Evolutionary conservation across 257 asterid species (phyloP), one percentile per base, ranked within the genome.

Genomic region (Oldenlandia corymbosa): DNA sequence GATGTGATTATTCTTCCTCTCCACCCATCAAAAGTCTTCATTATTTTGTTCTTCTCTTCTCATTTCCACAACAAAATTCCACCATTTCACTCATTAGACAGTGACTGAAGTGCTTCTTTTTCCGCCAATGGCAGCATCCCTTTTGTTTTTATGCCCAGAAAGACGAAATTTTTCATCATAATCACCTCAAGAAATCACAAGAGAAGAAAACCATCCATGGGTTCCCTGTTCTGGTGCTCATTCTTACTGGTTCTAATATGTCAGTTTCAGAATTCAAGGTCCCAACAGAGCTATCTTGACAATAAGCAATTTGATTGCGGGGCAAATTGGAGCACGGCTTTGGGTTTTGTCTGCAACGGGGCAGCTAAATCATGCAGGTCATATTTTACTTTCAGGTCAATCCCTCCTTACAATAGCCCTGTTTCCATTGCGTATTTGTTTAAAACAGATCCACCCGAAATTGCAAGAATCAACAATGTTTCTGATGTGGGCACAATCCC

Each of bases 371-470:
- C 78, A 20, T 83, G 90, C 79, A 28, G 64, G 30, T 75, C 94
- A 24, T 86, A 75, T 72, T 75, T 81, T 64, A 75, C 94, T n/a
- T 83, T 86, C 81, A 74, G 88, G n/a, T 60, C 88, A 16, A 76
- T 69, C 17, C 65, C 83, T 37, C 58, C 37, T 1, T 83, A 81
- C 90, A 81, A 81, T 70, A 75, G 2, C 53, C 81, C 88, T 49
- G 69, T 37, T 31, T 17, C 56, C 31, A 71, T 86, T 58, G 82
- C 79, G 18, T 42, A 64, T 24, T 85, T 83, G 51, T 81, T 85
- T 55, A 9, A 62, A 16, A 78, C 88, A 42, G 75, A 76, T 34
- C 73, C 86, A 7, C 58, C 78, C 27, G 75, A 64, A 49, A 81
- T 86, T 31, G 82, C 90, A 27, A 42, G 69, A 37, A 20, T 76